Conservation (phyloP, 345 rosid genomes). For the Arabidopsis thaliana region TAIR10.1 NC_003070.9:16137501-16138000, state of each 20-base stretch:
- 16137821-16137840: no score
- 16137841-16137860: no score
- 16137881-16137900: no score
- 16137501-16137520: neutral
- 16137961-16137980: neutral
- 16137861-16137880: no score
- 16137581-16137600: constrained; percentile 1
- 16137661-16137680: neutral
- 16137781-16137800: no score
- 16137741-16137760: neutral
- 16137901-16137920: no score
- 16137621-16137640: neutral
- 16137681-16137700: neutral
- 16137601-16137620: constrained; percentile 29
- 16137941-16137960: no score
- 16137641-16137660: constrained; percentile 16
- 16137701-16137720: constrained; percentile 7
- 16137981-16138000: neutral
- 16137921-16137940: no score
- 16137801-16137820: no score
- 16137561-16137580: constrained; percentile 32
- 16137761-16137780: neutral
- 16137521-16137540: constrained; percentile 10
- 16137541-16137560: neutral
- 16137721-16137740: constrained; percentile 40